Evolutionary conservation across 345 rosid species (phyloP).

Genomic region (Microcos paniculata): DNA sequence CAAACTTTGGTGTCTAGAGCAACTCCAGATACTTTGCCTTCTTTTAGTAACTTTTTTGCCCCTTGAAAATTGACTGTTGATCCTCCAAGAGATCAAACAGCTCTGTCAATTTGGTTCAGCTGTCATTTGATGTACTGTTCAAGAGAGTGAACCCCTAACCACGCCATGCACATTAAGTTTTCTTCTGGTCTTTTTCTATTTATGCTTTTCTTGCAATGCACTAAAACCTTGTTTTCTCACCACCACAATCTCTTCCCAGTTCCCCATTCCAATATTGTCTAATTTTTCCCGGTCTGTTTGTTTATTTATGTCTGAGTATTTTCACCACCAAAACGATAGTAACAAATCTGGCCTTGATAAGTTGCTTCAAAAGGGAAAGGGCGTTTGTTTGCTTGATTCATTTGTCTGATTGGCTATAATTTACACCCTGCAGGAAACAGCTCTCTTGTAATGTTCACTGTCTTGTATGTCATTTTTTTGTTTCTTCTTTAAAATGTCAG

Average conservation of each 20-base stretch:
- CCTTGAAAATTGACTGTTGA: background rate
- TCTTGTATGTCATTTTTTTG: background rate
- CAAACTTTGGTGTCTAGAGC: background rate
- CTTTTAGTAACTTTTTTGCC: background rate
- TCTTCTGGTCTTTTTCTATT: background rate
- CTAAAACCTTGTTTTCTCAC: background rate
- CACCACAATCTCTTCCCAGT: background rate
- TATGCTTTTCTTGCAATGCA: conserved; percentile 10
- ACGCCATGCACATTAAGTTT: background rate
- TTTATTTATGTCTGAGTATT: too few species aligned
- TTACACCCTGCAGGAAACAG: background rate
- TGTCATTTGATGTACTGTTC: background rate
- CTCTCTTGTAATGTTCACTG: background rate
- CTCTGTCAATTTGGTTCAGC: background rate
- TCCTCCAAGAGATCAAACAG: conserved; percentile 11
- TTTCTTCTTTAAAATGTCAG: background rate
- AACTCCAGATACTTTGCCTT: background rate
- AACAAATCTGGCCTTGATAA: too few species aligned
- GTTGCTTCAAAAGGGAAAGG: background rate
- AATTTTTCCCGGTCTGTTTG: background rate
- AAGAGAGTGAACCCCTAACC: conserved; percentile 3
- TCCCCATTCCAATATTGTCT: background rate
- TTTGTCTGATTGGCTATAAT: background rate
- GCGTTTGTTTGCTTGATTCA: background rate
- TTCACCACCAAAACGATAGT: too few species aligned